Percentiles rank a stretch among this genome's conserved stretches.
phyloP scores from a whole-genome alignment of 1,139 yeast species.

The Sugiyamaella japonica region DNA sequence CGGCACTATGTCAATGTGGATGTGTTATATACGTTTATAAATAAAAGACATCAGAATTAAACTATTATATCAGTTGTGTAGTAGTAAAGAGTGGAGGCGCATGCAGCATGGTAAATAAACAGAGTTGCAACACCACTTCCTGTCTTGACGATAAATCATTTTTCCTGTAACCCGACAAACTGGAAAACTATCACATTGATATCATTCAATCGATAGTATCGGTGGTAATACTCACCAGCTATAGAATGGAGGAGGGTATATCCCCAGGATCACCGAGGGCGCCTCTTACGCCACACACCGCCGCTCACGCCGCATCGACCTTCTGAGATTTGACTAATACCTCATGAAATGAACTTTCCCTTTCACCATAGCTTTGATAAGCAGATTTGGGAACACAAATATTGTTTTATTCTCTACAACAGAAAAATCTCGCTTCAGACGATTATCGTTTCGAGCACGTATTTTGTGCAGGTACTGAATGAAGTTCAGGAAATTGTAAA shows the following conservation, averaged over 20 bases:
- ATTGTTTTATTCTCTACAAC: background rate
- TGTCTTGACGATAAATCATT: no score
- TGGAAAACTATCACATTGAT: no score
- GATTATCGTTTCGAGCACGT: background rate
- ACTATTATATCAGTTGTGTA: no score
- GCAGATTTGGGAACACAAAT: conserved; percentile 3
- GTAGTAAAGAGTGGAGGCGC: no score
- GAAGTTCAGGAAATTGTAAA: background rate
- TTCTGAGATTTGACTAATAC: conserved; percentile 21
- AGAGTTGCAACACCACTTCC: no score
- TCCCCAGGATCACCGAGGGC: background rate
- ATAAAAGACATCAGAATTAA: no score
- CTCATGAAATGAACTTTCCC: conserved; percentile 26
- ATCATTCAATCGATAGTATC: no score
- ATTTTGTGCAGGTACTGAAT: background rate
- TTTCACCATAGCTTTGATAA: conserved; percentile 23
- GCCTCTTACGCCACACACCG: background rate
- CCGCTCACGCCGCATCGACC: conserved; percentile 1
- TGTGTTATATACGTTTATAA: no score
- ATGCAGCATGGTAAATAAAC: no score
- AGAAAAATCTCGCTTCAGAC: background rate
- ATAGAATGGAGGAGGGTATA: background rate
- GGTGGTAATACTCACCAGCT: no score
- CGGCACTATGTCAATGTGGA: no score
- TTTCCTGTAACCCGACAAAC: no score